Conservation (phyloP, 23 red algal species). For the Pyropia haitanensis region DNA sequence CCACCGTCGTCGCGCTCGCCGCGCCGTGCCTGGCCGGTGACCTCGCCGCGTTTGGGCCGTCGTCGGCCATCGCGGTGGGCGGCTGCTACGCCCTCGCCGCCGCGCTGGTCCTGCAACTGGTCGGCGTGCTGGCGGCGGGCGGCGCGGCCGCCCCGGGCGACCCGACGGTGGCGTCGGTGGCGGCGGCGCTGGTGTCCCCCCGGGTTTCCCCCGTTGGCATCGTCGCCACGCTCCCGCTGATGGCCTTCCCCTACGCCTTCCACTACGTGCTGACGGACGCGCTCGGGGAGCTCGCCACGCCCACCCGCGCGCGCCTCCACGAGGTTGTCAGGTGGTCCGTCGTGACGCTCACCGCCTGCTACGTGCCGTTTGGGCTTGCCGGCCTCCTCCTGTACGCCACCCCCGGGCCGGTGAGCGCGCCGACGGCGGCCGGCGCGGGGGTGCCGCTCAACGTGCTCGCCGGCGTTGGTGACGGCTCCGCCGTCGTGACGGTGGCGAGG, state of each 20-base stretch:
- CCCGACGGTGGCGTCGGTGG: constrained; percentile 13
- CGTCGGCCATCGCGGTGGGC: constrained; percentile 33
- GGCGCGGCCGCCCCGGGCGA: constrained; percentile 8
- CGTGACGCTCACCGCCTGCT: constrained; percentile 43
- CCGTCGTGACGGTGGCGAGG: constrained; percentile 42
- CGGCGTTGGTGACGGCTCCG: constrained; percentile 22
- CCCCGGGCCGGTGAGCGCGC: too few relatives aligned
- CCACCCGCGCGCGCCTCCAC: constrained; percentile 38
- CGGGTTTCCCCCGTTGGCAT: constrained; percentile 6
- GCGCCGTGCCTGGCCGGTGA: constrained; percentile 30
- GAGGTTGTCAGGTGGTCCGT: constrained; percentile 26
- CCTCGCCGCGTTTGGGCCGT: constrained; percentile 55
- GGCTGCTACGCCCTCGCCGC: constrained; percentile 65
- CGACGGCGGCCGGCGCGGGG: constrained; percentile 2
- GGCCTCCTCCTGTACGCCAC: constrained; percentile 44
- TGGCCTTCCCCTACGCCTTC: constrained; percentile 65
- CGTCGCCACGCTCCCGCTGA: constrained; percentile 45
- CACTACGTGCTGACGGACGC: constrained; percentile 83
- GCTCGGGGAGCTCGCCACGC: constrained; percentile 39
- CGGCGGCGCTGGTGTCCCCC: constrained; percentile 1
- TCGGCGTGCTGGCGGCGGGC: not conserved
- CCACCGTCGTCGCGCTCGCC: constrained; percentile 23
- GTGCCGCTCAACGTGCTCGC: constrained; percentile 46
- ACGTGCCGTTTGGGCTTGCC: constrained; percentile 42
- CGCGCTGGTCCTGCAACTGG: constrained; percentile 37